These are phyloP conservation scores for Dioszegia hungarica DNA, from an alignment of 768 basidiomycete species.

Conservation along the genomic window DNA sequence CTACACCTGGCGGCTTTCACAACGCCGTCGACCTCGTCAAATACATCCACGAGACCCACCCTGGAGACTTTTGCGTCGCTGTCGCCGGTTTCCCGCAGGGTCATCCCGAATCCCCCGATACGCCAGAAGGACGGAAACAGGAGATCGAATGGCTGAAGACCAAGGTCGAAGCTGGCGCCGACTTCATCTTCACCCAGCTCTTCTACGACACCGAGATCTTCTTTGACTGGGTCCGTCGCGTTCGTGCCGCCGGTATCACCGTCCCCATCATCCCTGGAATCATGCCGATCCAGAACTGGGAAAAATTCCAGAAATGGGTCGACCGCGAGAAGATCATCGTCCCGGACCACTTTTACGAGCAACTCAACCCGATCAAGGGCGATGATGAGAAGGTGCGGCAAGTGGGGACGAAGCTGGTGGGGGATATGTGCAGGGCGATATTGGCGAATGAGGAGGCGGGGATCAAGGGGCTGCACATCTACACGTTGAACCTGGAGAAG, in stretches of 20 bases:
- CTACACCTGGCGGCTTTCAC: constrained; percentile 81
- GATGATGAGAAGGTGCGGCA: constrained; percentile 89
- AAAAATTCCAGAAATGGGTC: constrained; percentile 73
- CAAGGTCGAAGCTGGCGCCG: constrained; percentile 82
- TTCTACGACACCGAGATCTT: constrained; percentile 93
- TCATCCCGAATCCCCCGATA: constrained; percentile 60
- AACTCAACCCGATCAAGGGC: constrained; percentile 78
- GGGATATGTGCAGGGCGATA: constrained; percentile 86
- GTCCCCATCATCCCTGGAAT: constrained; percentile 90
- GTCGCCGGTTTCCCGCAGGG: constrained; percentile 89
- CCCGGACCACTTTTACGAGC: constrained; percentile 68
- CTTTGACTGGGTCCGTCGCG: constrained; percentile 77
- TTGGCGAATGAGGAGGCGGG: constrained; percentile 66
- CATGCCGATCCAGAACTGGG: constrained; percentile 93
- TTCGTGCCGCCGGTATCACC: constrained; percentile 78
- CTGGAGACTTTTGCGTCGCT: constrained; percentile 91
- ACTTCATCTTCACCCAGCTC: constrained; percentile 97
- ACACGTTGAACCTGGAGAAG: constrained; percentile 95
- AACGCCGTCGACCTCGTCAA: constrained; percentile 88
- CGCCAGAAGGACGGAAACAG: constrained; percentile 52
- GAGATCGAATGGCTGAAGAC: constrained; percentile 84
- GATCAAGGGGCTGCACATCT: constrained; percentile 86
- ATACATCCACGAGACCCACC: constrained; percentile 76
- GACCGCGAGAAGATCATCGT: constrained; percentile 55
- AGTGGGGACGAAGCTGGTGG: constrained; percentile 89